phyloP scores from a whole-genome alignment of 306 rosid genomes.

The Sicyos edulis region DNA sequence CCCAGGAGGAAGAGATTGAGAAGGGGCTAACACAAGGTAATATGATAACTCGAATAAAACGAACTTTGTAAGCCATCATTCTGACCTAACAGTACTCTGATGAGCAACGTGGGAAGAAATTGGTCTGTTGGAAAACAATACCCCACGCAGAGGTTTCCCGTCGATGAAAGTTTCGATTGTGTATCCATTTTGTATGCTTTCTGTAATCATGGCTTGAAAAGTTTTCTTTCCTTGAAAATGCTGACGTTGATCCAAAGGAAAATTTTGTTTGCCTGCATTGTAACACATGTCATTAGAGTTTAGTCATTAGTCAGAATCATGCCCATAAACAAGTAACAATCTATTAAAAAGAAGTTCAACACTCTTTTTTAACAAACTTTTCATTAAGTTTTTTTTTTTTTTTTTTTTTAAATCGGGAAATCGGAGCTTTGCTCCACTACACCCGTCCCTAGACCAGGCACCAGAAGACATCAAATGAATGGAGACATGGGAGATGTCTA shows the following conservation, averaged over 20 bases:
- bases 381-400: no score
- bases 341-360: not conserved
- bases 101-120: constrained; percentile 29
- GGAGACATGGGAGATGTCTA: no score
- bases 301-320: constrained; percentile 20
- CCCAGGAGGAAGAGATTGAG: not conserved
- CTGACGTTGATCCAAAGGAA: constrained; percentile 39
- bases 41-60: not conserved
- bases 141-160: constrained; percentile 85
- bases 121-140: constrained; percentile 59
- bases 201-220: constrained; percentile 75
- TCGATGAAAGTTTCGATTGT: constrained; percentile 78
- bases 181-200: constrained; percentile 52
- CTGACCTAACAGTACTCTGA: constrained; percentile 53
- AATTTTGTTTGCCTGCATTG: constrained; percentile 44
- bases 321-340: constrained; percentile 2
- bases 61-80: not conserved
- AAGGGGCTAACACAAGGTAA: not conserved
- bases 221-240: constrained; percentile 44
- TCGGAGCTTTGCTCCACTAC: no score
- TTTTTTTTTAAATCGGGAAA: no score
- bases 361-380: no score
- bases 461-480: no score
- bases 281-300: constrained; percentile 12
- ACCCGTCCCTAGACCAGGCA: no score